phyloP scores from a whole-genome alignment of 2,329 filamentous ascomycete species.

The Aspergillus japonicus region DNA sequence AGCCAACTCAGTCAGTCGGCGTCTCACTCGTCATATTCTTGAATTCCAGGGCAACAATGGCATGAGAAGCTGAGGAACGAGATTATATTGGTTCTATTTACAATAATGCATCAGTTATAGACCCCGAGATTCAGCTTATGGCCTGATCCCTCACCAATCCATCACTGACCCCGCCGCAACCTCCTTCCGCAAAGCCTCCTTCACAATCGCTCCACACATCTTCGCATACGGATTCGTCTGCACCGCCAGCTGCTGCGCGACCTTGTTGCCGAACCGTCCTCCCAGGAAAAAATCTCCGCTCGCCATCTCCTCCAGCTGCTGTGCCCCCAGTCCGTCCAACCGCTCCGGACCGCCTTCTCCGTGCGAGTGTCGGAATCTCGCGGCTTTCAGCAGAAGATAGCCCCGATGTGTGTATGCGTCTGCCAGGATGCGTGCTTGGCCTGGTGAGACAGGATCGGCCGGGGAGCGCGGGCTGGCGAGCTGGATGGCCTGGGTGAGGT shows the following conservation, averaged over 20 bases:
- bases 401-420: conserved; percentile 57
- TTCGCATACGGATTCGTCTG: conserved; percentile 63
- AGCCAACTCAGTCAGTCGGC: not conserved
- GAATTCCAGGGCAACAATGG: not conserved
- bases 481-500: conserved; percentile 47
- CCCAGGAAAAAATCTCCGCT: conserved; percentile 56
- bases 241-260: conserved; percentile 58
- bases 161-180: conserved; percentile 33
- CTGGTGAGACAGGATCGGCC: conserved; percentile 43
- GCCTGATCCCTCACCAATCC: not conserved
- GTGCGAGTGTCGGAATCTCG: conserved; percentile 24
- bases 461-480: conserved; percentile 44
- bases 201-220: conserved; percentile 62
- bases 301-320: conserved; percentile 55
- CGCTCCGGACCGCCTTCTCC: conserved; percentile 26
- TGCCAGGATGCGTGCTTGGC: conserved; percentile 52
- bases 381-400: conserved; percentile 43
- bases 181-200: conserved; percentile 59
- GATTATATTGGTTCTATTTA: too few relatives aligned
- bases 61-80: too few relatives aligned
- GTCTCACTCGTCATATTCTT: not conserved
- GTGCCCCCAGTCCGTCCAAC: conserved; percentile 33
- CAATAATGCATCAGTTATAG: too few relatives aligned
- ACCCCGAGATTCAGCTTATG: too few relatives aligned
- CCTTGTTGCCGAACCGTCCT: conserved; percentile 56